Conservation (phyloP, 2,329 filamentous ascomycete species). For the Aquanectria penicillioides region DNA sequence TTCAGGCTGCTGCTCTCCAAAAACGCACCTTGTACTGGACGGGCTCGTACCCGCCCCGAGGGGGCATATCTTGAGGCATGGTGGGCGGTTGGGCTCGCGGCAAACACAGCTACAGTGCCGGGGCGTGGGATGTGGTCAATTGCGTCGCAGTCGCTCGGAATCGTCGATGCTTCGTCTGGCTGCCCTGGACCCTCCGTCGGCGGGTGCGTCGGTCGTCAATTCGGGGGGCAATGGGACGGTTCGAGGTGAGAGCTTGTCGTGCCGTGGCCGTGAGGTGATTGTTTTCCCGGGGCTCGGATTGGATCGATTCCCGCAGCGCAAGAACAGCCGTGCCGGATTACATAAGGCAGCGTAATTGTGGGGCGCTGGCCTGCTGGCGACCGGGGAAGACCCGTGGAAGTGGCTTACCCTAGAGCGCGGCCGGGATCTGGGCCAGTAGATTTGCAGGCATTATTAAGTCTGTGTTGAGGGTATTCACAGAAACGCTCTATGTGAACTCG, state of each 20-base stretch:
- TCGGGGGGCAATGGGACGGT: slow-evolving; percentile 18
- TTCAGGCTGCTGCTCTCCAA: not conserved
- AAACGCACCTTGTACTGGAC: slow-evolving; percentile 93
- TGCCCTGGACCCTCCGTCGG: slow-evolving; percentile 13
- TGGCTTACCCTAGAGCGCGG: slow-evolving; percentile 10
- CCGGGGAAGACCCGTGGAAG: not conserved
- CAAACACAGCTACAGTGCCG: slow-evolving; percentile 1
- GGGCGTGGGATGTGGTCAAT: slow-evolving; percentile 30
- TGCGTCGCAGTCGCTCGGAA: slow-evolving; percentile 20
- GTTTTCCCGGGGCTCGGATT: slow-evolving; percentile 31
- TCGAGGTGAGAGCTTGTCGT: slow-evolving; percentile 5
- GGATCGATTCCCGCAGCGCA: slow-evolving; percentile 26
- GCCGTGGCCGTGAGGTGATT: slow-evolving; percentile 43
- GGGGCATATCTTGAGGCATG: slow-evolving; percentile 99
- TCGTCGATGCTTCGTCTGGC: slow-evolving; percentile 9
- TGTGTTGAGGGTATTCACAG: slow-evolving; percentile 28
- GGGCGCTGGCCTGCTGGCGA: slow-evolving; percentile 16
- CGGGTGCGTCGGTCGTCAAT: slow-evolving; percentile 14
- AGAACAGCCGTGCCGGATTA: slow-evolving; percentile 31
- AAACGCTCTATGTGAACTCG: too few relatives aligned
- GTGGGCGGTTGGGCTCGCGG: slow-evolving; percentile 49
- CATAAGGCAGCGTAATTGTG: slow-evolving; percentile 29
- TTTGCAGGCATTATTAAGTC: slow-evolving; percentile 27
- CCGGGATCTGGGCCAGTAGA: slow-evolving; percentile 21
- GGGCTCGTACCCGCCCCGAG: slow-evolving; percentile 90